Percentiles rank a stretch among this genome's conserved stretches.
Evolutionary conservation across 129 eudicot species (phyloP).

Genomic region (Kitagawia praeruptora): DNA sequence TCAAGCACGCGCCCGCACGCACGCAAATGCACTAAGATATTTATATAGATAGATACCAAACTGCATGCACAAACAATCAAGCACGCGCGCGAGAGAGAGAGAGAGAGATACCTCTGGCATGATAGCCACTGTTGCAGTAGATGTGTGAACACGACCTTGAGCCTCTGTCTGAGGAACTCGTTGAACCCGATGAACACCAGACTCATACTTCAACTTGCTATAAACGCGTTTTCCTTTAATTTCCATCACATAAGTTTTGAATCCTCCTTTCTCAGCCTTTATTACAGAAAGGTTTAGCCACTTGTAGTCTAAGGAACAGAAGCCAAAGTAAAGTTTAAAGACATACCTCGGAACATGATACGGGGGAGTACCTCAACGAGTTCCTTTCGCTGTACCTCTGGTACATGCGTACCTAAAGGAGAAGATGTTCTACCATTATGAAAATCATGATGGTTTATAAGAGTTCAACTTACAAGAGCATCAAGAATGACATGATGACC

Average conservation of each 20-base stretch:
- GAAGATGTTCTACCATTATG: constrained; percentile 9
- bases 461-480: constrained; percentile 1
- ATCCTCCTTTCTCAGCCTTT: constrained; percentile 98
- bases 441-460: neutral
- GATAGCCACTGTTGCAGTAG: constrained; percentile 98
- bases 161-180: constrained; percentile 99
- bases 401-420: constrained; percentile 86
- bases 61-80: no score
- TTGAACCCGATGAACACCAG: constrained; percentile 98
- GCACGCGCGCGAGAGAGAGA: neutral
- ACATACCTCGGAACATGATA: constrained; percentile 87
- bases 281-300: constrained; percentile 15
- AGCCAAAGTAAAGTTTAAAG: neutral
- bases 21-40: no score
- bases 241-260: constrained; percentile 91
- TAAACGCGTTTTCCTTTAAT: constrained; percentile 87
- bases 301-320: constrained; percentile 9
- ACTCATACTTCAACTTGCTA: constrained; percentile 94
- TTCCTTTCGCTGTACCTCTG: constrained; percentile 77
- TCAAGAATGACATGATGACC: constrained; percentile 2
- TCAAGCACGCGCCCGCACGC: no score
- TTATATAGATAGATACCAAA: no score
- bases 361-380: constrained; percentile 57
- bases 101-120: constrained; percentile 75
- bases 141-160: constrained; percentile 98